These are phyloP conservation scores for Rhizoclosmatium globosum DNA, from an alignment of 192 early-diverging fungal genomes.

Conservation along the genomic window DNA sequence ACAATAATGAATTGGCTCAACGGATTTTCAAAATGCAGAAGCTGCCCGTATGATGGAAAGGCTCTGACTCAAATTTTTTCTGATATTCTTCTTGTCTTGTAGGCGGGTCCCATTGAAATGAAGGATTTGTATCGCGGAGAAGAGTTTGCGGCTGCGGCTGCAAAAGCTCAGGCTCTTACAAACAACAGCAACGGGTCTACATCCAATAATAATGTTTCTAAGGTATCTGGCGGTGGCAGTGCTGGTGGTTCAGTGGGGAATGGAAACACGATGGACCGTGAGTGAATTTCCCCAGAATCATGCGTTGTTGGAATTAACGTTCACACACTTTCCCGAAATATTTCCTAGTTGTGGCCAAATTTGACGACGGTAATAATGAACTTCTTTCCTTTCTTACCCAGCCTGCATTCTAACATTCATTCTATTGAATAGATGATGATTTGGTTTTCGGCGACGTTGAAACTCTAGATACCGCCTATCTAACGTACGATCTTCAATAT, in stretches of 20 bases:
- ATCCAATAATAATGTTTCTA: not conserved
- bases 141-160: not conserved
- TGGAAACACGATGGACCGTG: not conserved
- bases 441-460: slow-evolving; percentile 9
- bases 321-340: not conserved
- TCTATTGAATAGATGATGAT: not conserved
- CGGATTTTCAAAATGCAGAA: slow-evolving; percentile 39
- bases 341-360: not conserved
- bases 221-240: not conserved
- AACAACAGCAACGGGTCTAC: not conserved
- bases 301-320: not conserved
- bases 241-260: too few species aligned
- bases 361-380: slow-evolving; percentile 7
- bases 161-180: not conserved
- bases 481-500: not conserved
- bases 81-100: not conserved
- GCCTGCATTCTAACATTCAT: not conserved
- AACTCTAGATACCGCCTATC: slow-evolving; percentile 7
- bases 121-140: slow-evolving; percentile 2
- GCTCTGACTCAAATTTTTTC: too few species aligned
- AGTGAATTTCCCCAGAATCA: not conserved
- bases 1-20: slow-evolving; percentile 73
- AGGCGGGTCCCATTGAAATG: not conserved
- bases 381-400: not conserved
- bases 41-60: slow-evolving; percentile 12